A percentile compares a stretch with the other conserved stretches of the same genome.
Evolutionary conservation across 495 filamentous ascomycete species (phyloP).

Genomic region (Apiosordaria backusii): DNA sequence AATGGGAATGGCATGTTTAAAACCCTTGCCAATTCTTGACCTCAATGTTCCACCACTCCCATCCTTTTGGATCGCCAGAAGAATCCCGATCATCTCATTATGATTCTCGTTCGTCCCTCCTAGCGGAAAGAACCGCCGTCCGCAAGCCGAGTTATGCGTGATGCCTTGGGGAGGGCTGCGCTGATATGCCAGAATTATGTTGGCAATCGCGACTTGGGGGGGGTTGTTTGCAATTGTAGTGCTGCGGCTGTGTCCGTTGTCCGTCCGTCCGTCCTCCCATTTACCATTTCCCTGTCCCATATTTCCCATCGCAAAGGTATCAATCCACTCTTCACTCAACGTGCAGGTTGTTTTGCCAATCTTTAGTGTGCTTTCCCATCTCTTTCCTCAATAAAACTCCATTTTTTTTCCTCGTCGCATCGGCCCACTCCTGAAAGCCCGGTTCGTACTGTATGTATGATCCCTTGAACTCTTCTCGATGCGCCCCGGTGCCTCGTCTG

Average conservation of each 20-base stretch:
- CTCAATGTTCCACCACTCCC: background rate
- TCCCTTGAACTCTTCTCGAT: background rate
- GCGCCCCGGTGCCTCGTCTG: background rate
- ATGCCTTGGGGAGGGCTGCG: background rate
- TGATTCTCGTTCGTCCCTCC: background rate
- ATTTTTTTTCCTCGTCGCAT: conserved; percentile 2
- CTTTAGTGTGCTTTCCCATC: background rate
- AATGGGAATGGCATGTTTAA: background rate
- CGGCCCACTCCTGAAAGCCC: background rate
- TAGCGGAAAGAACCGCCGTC: conserved; percentile 7
- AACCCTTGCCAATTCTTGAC: background rate
- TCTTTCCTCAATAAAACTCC: background rate
- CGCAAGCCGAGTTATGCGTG: background rate
- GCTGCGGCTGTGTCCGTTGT: background rate
- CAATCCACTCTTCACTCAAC: conserved; percentile 4
- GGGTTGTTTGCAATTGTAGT: background rate
- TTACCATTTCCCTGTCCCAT: background rate
- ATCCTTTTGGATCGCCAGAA: background rate
- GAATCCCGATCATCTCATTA: background rate
- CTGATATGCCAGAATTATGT: background rate
- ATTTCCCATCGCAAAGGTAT: background rate
- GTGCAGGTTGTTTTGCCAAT: background rate
- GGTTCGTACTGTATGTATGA: conserved; percentile 1
- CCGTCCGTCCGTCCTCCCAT: background rate
- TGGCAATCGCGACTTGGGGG: background rate